phyloP scores from a whole-genome alignment of 1,284 basidiomycete genomes.

The Mycena sp. region DNA sequence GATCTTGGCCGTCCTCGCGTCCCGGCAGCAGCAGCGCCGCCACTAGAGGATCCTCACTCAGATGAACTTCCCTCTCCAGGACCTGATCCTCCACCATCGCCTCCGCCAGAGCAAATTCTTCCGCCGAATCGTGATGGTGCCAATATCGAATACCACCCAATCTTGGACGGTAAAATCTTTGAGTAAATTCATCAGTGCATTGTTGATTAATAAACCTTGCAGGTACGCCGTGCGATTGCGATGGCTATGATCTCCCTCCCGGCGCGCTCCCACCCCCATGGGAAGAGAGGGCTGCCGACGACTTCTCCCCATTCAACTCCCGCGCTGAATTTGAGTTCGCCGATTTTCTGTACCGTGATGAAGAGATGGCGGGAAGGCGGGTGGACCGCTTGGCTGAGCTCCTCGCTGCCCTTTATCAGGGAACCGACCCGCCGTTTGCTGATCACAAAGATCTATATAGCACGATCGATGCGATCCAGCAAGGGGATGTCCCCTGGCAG shows the following conservation, averaged over 20 bases:
- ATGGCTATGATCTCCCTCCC: conserved; percentile 10
- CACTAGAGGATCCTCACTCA: neutral
- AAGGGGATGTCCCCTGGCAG: conserved; percentile 7
- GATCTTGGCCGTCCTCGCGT: too few relatives aligned
- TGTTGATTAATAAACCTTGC: neutral
- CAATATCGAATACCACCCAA: neutral
- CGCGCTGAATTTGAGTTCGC: conserved; percentile 31
- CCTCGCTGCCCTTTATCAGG: conserved; percentile 22
- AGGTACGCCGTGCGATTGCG: conserved; percentile 10
- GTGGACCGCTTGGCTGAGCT: conserved; percentile 30
- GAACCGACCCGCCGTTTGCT: conserved; percentile 2
- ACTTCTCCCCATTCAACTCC: conserved; percentile 32
- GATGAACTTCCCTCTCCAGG: neutral
- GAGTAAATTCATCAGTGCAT: too few relatives aligned
- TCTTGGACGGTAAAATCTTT: conserved; percentile 3
- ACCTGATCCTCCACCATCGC: neutral
- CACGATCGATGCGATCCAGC: neutral
- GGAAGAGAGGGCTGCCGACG: conserved; percentile 14
- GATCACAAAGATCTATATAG: conserved; percentile 8
- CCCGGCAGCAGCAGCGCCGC: neutral
- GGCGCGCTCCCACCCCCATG: conserved; percentile 10
- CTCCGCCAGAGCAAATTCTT: neutral
- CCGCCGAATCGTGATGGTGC: neutral
- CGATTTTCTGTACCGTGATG: conserved; percentile 30
- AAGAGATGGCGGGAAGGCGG: conserved; percentile 26